phyloP scores from a whole-genome alignment of 306 rosid genomes.

The Cicer pinnatifidum region DNA sequence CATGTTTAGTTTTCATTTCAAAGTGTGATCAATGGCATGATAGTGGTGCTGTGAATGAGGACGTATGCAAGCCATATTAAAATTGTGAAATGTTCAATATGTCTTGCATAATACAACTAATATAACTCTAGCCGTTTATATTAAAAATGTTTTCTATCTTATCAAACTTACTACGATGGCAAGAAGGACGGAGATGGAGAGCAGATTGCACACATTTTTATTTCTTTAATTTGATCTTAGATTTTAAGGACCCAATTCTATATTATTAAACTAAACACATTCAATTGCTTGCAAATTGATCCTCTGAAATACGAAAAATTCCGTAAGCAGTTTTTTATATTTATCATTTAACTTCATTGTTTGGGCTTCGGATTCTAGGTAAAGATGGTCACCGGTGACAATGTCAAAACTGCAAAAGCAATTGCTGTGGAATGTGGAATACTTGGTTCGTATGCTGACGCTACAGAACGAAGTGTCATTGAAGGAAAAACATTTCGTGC shows the following conservation, averaged over 20 bases:
- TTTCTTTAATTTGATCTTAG: slow-evolving; percentile 7
- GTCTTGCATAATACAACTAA: slow-evolving; percentile 4
- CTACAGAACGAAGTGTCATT: slow-evolving; percentile 72
- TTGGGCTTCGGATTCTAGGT: slow-evolving; percentile 56
- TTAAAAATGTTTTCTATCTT: not conserved
- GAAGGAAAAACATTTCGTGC: slow-evolving; percentile 87
- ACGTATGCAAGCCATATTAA: slow-evolving; percentile 7
- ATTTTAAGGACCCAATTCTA: slow-evolving; percentile 6
- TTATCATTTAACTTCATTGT: not conserved
- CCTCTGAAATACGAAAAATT: slow-evolving; percentile 13
- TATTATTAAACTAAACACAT: slow-evolving; percentile 1
- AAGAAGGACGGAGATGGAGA: too few species aligned
- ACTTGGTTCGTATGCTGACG: slow-evolving; percentile 62
- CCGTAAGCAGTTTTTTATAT: not conserved
- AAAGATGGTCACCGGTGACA: slow-evolving; percentile 97
- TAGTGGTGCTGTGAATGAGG: not conserved
- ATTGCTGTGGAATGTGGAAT: slow-evolving; percentile 96
- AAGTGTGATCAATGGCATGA: not conserved
- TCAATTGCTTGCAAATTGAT: slow-evolving; percentile 3
- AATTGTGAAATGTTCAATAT: not conserved
- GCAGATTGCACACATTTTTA: too few species aligned
- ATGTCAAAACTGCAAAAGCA: slow-evolving; percentile 90
- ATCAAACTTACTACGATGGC: not conserved
- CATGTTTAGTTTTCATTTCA: slow-evolving; percentile 19
- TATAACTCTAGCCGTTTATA: slow-evolving; percentile 10